These are phyloP conservation scores for Podaxis sp. DNA, from an alignment of 768 basidiomycete species.

Conservation along the genomic window DNA sequence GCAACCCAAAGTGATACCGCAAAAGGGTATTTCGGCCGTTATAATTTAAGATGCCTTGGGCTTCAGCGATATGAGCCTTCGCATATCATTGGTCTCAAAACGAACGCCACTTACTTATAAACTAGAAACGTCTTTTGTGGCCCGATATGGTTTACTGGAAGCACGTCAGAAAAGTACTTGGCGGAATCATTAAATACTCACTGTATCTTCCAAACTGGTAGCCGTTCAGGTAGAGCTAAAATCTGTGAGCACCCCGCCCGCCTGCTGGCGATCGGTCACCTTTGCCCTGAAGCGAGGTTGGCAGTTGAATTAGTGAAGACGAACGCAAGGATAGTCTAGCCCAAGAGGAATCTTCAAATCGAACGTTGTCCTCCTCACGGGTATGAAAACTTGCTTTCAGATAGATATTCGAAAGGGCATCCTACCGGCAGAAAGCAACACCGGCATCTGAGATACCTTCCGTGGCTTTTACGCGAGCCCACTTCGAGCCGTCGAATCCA, in stretches of 20 bases:
- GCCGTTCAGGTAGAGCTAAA: constrained; percentile 38
- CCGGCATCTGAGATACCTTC: constrained; percentile 37
- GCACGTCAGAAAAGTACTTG: not conserved
- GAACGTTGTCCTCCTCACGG: constrained; percentile 32
- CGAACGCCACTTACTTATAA: constrained; percentile 32
- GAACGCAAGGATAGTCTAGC: constrained; percentile 46
- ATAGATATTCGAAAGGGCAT: not conserved
- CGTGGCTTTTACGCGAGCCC: constrained; percentile 39
- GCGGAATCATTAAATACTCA: constrained; percentile 15
- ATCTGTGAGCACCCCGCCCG: not conserved
- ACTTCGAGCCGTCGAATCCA: constrained; percentile 42
- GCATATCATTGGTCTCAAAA: not conserved
- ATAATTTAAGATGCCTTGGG: constrained; percentile 48
- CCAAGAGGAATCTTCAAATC: constrained; percentile 37
- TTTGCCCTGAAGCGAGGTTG: constrained; percentile 41
- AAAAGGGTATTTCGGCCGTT: constrained; percentile 39
- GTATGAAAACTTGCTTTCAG: not conserved
- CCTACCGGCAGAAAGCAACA: constrained; percentile 43
- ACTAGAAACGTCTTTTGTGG: constrained; percentile 39
- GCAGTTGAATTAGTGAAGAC: constrained; percentile 39
- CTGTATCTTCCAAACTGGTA: constrained; percentile 43
- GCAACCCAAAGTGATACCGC: constrained; percentile 46
- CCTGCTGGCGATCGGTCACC: constrained; percentile 14
- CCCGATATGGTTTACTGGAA: constrained; percentile 36
- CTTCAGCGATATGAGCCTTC: constrained; percentile 17